phyloP scores from a whole-genome alignment of 2,329 filamentous ascomycete genomes.

The Alternaria angustiovoidea region DNA sequence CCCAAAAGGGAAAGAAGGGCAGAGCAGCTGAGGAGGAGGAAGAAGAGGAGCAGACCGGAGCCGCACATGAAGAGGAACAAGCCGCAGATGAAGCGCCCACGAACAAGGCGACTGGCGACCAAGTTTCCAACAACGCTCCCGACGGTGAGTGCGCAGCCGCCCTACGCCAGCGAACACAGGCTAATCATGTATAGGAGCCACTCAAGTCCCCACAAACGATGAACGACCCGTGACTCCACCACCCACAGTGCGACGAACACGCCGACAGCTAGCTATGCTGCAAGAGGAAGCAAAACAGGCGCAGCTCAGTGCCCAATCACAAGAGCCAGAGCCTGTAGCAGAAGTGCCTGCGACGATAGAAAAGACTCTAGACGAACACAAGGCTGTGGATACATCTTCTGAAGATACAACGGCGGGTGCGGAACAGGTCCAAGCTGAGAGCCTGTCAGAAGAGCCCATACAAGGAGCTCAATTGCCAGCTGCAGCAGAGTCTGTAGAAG shows the following conservation, averaged over 20 bases:
- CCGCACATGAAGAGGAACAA: conserved; percentile 30
- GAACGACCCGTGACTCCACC: conserved; percentile 36
- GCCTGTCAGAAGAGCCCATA: conserved; percentile 1
- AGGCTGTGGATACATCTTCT: neutral
- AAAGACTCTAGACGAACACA: conserved; percentile 10
- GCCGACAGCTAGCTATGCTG: conserved; percentile 46
- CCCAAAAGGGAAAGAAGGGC: conserved; percentile 38
- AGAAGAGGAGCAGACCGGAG: conserved; percentile 22
- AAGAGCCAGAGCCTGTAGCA: conserved; percentile 13
- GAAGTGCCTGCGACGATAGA: conserved; percentile 8
- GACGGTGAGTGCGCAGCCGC: conserved; percentile 26
- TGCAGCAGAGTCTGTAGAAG: conserved; percentile 3
- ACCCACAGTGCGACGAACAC: conserved; percentile 43
- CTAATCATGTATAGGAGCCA: conserved; percentile 33
- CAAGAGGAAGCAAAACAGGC: conserved; percentile 41
- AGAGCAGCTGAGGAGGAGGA: conserved; percentile 30
- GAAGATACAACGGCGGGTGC: conserved; percentile 10
- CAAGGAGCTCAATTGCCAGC: neutral
- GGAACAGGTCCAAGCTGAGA: conserved; percentile 1
- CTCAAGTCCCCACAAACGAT: conserved; percentile 28
- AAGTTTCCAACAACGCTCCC: conserved; percentile 19
- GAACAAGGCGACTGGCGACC: conserved; percentile 33
- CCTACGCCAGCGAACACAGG: conserved; percentile 3
- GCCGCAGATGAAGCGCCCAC: conserved; percentile 29
- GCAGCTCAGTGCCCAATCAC: conserved; percentile 22